phyloP scores from a whole-genome alignment of 2,329 filamentous ascomycete species.

The Apiospora aurea region DNA sequence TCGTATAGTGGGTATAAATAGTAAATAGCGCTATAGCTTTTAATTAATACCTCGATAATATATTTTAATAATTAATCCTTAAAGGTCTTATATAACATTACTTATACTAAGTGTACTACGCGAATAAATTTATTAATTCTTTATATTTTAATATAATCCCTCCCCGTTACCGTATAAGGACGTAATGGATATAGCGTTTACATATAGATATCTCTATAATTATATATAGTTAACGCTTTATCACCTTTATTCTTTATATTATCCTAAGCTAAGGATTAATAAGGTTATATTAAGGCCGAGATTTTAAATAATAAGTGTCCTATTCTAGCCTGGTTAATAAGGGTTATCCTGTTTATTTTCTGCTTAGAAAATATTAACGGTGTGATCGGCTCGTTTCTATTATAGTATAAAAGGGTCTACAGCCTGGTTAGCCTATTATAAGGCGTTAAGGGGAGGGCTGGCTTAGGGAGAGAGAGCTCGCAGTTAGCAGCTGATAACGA shows the following conservation, averaged over 20 bases:
- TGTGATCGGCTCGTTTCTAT: not conserved
- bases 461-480: not conserved
- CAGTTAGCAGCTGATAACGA: constrained; percentile 7
- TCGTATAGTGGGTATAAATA: not conserved
- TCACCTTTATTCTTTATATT: not conserved
- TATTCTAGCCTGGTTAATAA: not conserved
- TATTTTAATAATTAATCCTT: not conserved
- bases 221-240: constrained; percentile 1
- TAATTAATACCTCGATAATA: not conserved
- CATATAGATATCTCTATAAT: not conserved
- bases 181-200: not conserved
- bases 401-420: not conserved
- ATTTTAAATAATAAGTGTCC: not conserved
- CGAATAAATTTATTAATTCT: not conserved
- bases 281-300: not conserved
- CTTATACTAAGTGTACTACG: not conserved
- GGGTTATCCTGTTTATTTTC: not conserved
- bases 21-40: not conserved
- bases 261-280: not conserved
- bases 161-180: not conserved
- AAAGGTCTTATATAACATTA: not conserved
- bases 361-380: too few relatives aligned
- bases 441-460: not conserved
- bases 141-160: not conserved
- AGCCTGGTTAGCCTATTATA: not conserved